These are phyloP conservation scores for Rutstroemia sp. DNA, from an alignment of 2,329 filamentous ascomycete species.

Conservation along the genomic window DNA sequence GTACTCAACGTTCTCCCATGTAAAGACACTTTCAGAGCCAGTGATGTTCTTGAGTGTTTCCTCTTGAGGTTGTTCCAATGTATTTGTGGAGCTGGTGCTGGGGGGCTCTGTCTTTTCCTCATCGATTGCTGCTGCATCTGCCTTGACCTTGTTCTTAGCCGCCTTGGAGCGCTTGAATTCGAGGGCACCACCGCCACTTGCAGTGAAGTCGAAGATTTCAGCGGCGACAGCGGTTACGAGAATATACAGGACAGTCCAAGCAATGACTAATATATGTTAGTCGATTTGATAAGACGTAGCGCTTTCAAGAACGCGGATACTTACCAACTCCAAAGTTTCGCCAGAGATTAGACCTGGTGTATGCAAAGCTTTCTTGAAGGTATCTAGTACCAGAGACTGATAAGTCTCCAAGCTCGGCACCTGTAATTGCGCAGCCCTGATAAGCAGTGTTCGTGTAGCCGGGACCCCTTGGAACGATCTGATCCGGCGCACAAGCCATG, in stretches of 20 bases:
- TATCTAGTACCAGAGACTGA: slow-evolving; percentile 48
- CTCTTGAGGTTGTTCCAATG: slow-evolving; percentile 24
- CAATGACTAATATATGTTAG: slow-evolving; percentile 43
- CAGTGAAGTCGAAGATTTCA: slow-evolving; percentile 58
- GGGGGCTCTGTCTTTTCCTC: slow-evolving; percentile 38
- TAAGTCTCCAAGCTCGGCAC: slow-evolving; percentile 43
- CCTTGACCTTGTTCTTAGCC: slow-evolving; percentile 45
- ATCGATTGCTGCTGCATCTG: slow-evolving; percentile 39
- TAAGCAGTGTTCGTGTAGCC: slow-evolving; percentile 42
- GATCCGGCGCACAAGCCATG: slow-evolving; percentile 48
- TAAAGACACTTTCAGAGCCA: slow-evolving; percentile 58
- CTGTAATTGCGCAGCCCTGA: slow-evolving; percentile 56
- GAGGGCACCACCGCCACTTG: slow-evolving; percentile 57
- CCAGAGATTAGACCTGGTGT: slow-evolving; percentile 52
- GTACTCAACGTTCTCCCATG: slow-evolving; percentile 64
- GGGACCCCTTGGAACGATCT: slow-evolving; percentile 53
- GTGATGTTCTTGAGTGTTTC: slow-evolving; percentile 40
- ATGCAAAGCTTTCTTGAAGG: slow-evolving; percentile 46
- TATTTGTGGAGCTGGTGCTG: slow-evolving; percentile 17
- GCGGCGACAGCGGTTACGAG: slow-evolving; percentile 62
- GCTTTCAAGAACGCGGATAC: background rate
- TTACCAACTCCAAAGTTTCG: slow-evolving; percentile 51
- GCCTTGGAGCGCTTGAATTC: slow-evolving; percentile 64
- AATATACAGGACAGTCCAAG: slow-evolving; percentile 68
- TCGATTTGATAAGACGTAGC: background rate